Conservation (phyloP, 148 eudicot species). For the Rhododendron ovatum region DNA sequence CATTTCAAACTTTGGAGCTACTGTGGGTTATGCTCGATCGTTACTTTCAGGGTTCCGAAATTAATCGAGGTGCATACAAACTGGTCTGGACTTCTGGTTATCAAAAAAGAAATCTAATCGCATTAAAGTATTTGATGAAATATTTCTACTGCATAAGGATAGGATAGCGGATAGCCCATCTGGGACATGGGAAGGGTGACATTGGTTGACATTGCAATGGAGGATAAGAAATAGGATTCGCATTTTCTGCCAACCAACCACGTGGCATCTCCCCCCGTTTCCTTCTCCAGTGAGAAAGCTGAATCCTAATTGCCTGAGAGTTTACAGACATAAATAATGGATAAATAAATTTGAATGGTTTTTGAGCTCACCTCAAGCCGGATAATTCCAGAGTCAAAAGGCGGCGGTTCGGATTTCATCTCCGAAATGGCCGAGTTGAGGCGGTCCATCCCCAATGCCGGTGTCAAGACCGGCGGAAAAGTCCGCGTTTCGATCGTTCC, state of each 20-base stretch:
- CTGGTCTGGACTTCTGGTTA: too few species aligned
- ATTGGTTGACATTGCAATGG: background rate
- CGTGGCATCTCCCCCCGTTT: conserved; percentile 17
- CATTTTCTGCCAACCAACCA: conserved; percentile 32
- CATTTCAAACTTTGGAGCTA: too few species aligned
- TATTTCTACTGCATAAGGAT: background rate
- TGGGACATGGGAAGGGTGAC: background rate
- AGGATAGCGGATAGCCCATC: background rate
- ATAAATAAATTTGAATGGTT: background rate
- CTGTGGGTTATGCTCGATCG: too few species aligned
- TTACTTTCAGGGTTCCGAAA: too few species aligned
- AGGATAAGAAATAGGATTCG: conserved; percentile 21
- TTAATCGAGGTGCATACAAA: too few species aligned
- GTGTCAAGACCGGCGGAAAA: conserved; percentile 42
- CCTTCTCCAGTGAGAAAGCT: background rate
- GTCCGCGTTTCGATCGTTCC: conserved; percentile 60
- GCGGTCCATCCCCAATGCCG: conserved; percentile 43
- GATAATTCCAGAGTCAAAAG: conserved; percentile 66
- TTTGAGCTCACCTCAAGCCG: conserved; percentile 63
- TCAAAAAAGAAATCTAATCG: too few species aligned
- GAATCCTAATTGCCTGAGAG: background rate
- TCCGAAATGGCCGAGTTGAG: conserved; percentile 48
- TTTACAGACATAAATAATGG: too few species aligned
- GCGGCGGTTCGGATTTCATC: conserved; percentile 41
- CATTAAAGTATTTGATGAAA: too few species aligned